Conservation (phyloP, 164 flowering plant genomes). For the Magnolia officinalis region DNA sequence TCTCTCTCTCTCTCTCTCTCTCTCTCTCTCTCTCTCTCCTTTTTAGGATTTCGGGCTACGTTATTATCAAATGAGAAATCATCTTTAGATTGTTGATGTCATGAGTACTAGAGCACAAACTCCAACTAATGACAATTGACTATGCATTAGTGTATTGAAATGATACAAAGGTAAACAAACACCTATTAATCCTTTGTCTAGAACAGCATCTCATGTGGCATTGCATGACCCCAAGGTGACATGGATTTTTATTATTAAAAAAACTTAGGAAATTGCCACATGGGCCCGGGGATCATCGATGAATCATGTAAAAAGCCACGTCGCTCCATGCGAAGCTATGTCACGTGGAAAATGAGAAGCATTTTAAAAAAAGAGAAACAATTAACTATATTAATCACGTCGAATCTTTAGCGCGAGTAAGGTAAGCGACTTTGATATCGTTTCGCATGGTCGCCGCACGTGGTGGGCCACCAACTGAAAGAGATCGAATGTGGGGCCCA, state of each 20-base stretch:
- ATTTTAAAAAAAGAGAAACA: not conserved
- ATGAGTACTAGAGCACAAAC: conserved; percentile 36
- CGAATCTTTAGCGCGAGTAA: not conserved
- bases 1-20: not conserved
- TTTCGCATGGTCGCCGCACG: not conserved
- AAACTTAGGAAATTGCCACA: not conserved
- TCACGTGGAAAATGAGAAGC: not conserved
- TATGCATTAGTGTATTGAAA: conserved; percentile 19
- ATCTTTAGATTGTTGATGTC: conserved; percentile 28
- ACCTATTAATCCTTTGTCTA: not conserved
- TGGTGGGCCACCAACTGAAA: not conserved
- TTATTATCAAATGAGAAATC: conserved; percentile 6
- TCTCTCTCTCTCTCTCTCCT: not conserved
- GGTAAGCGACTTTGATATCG: not conserved
- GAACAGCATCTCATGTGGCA: conserved; percentile 4
- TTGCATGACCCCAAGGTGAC: conserved; percentile 5
- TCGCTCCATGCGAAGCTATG: conserved; percentile 1
- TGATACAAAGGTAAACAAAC: conserved; percentile 6
- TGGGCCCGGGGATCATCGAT: not conserved
- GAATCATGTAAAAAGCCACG: conserved; percentile 6
- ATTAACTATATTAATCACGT: not conserved
- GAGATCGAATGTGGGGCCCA: not conserved
- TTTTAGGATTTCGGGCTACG: conserved; percentile 21
- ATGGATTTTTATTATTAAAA: not conserved
- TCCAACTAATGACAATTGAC: conserved; percentile 21